These are phyloP conservation scores for Kwoniella shandongensis DNA, from an alignment of 768 basidiomycete species.

Conservation along the genomic window DNA sequence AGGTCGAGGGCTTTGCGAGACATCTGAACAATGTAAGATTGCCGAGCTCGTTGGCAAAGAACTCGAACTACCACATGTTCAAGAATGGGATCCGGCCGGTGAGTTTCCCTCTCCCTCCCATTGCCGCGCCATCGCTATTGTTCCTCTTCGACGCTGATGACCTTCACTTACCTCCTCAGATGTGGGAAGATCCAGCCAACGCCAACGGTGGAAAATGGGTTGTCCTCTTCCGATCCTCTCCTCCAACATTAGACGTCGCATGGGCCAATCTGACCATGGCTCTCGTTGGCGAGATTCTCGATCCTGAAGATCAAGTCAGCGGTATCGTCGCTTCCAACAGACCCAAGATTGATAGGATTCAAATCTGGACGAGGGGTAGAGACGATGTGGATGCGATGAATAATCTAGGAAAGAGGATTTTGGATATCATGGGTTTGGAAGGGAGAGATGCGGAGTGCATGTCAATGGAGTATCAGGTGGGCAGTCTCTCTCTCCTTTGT, in stretches of 20 bases:
- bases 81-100: constrained; percentile 58
- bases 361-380: constrained; percentile 83
- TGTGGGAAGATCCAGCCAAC: constrained; percentile 96
- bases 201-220: constrained; percentile 94
- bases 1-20: constrained; percentile 47
- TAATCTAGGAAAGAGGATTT: constrained; percentile 75
- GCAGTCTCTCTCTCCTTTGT: neutral
- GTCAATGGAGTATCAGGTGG: constrained; percentile 85
- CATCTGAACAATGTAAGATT: constrained; percentile 47
- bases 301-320: constrained; percentile 69
- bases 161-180: too few relatives aligned
- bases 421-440: constrained; percentile 77
- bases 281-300: constrained; percentile 72
- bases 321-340: constrained; percentile 78
- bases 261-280: constrained; percentile 92
- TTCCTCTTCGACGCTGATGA: too few relatives aligned
- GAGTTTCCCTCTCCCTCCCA: constrained; percentile 10
- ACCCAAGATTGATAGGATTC: constrained; percentile 84
- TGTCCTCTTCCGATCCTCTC: constrained; percentile 83
- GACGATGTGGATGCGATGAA: constrained; percentile 84
- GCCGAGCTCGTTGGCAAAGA: constrained; percentile 80
- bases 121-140: too few relatives aligned
- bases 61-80: constrained; percentile 94
- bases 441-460: constrained; percentile 69
- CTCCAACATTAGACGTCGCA: constrained; percentile 70